Evolutionary conservation across 2,329 filamentous ascomycete species (phyloP).

Genomic region (Nigrograna mackinnonii): DNA sequence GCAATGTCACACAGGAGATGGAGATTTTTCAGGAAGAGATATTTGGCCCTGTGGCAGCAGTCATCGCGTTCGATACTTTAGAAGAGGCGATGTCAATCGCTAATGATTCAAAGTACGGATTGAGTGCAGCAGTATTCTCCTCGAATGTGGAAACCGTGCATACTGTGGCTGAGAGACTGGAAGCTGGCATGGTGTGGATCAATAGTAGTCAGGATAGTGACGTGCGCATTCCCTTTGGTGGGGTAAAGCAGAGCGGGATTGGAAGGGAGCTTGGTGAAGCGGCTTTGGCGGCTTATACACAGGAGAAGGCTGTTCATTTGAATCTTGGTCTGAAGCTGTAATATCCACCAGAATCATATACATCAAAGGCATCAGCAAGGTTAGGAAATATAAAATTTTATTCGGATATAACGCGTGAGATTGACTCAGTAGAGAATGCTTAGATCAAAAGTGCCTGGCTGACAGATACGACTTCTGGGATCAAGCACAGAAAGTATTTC

Average conservation of each 20-base stretch:
- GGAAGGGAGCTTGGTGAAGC: conserved; percentile 2
- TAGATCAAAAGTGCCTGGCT: conserved; percentile 1
- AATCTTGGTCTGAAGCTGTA: conserved; percentile 2
- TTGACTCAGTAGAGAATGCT: background rate
- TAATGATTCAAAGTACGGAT: conserved; percentile 73
- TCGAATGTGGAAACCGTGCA: conserved; percentile 9
- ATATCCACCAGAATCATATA: too few species aligned
- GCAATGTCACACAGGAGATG: conserved; percentile 50
- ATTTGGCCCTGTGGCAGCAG: conserved; percentile 71
- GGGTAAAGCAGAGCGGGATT: conserved; percentile 1
- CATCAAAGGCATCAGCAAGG: too few species aligned
- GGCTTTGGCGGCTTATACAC: conserved; percentile 1
- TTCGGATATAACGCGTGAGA: too few species aligned
- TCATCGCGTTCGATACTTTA: conserved; percentile 64
- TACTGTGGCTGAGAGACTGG: conserved; percentile 18
- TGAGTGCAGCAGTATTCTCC: conserved; percentile 29
- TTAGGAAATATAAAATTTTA: too few species aligned
- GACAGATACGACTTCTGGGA: background rate
- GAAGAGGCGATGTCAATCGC: conserved; percentile 71
- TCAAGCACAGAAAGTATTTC: background rate
- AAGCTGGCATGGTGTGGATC: conserved; percentile 44
- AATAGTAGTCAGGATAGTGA: too few species aligned
- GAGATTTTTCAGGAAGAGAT: conserved; percentile 72
- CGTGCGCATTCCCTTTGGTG: conserved; percentile 3
- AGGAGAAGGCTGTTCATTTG: conserved; percentile 2